These are phyloP conservation scores for Telfairia occidentalis DNA, from an alignment of 331 rosid genomes.

Conservation along the genomic window DNA sequence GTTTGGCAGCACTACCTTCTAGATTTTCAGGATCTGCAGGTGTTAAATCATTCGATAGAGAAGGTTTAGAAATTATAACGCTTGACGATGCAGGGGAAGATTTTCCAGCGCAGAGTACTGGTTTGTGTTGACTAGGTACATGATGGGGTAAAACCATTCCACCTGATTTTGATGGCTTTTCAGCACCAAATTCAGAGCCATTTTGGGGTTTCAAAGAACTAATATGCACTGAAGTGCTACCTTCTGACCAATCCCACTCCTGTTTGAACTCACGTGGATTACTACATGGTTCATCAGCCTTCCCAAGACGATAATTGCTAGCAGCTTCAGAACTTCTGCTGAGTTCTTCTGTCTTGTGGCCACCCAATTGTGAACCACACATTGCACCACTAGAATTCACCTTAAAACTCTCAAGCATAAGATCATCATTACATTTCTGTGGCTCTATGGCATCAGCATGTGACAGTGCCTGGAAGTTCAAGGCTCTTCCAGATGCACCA, in stretches of 20 bases:
- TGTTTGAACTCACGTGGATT: conserved; percentile 33
- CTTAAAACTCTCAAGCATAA: conserved; percentile 33
- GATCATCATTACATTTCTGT: conserved; percentile 33
- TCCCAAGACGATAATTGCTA: conserved; percentile 30
- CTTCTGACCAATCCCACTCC: conserved; percentile 42
- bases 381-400: conserved; percentile 23
- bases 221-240: conserved; percentile 28
- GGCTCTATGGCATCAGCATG: conserved; percentile 30
- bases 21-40: conserved; percentile 38
- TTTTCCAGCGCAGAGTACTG: conserved; percentile 33
- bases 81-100: conserved; percentile 35
- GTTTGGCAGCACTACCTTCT: conserved; percentile 31
- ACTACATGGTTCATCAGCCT: conserved; percentile 32
- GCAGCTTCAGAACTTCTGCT: conserved; percentile 33
- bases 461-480: conserved; percentile 34
- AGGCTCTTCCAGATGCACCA: conserved; percentile 33
- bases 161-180: conserved; percentile 44
- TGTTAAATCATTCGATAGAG: conserved; percentile 25
- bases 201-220: conserved; percentile 39
- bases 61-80: conserved; percentile 30
- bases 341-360: conserved; percentile 34
- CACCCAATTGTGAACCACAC: conserved; percentile 28
- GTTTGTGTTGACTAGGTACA: conserved; percentile 35
- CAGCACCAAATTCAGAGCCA: conserved; percentile 34
- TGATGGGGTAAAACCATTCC: conserved; percentile 19